Evolutionary conservation across 2,329 filamentous ascomycete species (phyloP).

Genomic region (Aspergillus fructus): DNA sequence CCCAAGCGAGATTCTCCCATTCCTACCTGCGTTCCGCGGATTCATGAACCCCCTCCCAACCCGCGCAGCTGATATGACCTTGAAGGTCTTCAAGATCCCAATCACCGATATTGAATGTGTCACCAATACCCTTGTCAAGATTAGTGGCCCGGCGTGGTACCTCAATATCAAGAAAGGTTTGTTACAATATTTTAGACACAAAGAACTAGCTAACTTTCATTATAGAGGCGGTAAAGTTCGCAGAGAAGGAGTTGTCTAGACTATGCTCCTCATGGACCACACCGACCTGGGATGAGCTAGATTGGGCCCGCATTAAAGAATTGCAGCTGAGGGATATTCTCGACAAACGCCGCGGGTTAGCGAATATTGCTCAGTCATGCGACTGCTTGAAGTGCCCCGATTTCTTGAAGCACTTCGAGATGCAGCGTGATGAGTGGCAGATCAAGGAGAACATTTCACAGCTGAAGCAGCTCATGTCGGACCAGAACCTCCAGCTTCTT

Average conservation of each 20-base stretch:
- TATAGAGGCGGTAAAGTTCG: conserved; percentile 55
- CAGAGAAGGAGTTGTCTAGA: conserved; percentile 66
- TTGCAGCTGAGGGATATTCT: conserved; percentile 77
- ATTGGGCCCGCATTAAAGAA: conserved; percentile 79
- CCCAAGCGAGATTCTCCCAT: conserved; percentile 83
- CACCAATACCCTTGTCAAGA: conserved; percentile 64
- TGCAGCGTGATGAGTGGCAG: conserved; percentile 95
- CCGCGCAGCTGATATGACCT: conserved; percentile 64
- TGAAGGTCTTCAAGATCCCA: conserved; percentile 68
- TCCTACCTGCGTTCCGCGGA: conserved; percentile 68
- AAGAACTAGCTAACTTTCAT: conserved; percentile 17
- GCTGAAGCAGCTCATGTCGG: conserved; percentile 84
- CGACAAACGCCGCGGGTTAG: conserved; percentile 66
- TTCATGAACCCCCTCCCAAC: conserved; percentile 68
- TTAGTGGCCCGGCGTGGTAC: conserved; percentile 48
- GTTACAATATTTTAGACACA: background rate
- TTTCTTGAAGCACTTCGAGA: conserved; percentile 90
- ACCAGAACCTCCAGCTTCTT: conserved; percentile 92
- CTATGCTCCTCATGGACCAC: conserved; percentile 73
- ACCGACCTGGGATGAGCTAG: conserved; percentile 77
- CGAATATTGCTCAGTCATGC: conserved; percentile 61
- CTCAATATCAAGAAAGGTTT: conserved; percentile 52
- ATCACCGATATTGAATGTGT: conserved; percentile 81
- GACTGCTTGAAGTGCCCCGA: conserved; percentile 69
- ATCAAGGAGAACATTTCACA: conserved; percentile 91